Evolutionary conservation across 441 rosid genomes (phyloP), one percentile per base, ranked within the genome.

Genomic region (Bocquillonia castaneifolia): DNA sequence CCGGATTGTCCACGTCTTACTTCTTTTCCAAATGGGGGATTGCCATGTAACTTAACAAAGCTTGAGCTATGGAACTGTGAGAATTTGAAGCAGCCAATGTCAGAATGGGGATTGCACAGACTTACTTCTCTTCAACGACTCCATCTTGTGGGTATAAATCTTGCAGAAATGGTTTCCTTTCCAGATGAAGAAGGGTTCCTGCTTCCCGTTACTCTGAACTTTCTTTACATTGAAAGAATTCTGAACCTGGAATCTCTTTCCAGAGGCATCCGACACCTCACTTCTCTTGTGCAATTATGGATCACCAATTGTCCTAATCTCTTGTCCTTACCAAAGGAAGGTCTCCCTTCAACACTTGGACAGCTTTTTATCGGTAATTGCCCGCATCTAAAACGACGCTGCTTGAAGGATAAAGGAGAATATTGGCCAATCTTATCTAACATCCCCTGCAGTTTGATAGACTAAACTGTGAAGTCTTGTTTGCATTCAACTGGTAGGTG

Each of bases 1-100:
- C 7, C 47, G 31, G 59, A 61, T 32, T 82, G 85, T 42, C 66
- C 63, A 6, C 17, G 57, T 57, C 54, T 79, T 23, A n/a, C 22
- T 40, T 77, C 74, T 18, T 71, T 75, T 53, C 79, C 77, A 9
- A 53, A 14, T 62, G 76, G 60, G 12, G 82, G 80, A 9, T 73
- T 77, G 52, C 72, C 77, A 7, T 44, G 71, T 17, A 75, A 62
- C 28, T n/a, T n/a, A n/a, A 36, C 77, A 0, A 6, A 39, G 44
- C 44, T 39, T 39, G 44, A 39, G 44, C 7, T 39, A 39, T 39
- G 44, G 2, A n/a, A n/a, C n/a, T n/a, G n/a, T n/a, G n/a, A n/a
- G n/a, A n/a, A n/a, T n/a, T n/a, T n/a, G n/a, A n/a, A n/a, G n/a
- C n/a, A n/a, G n/a, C n/a, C n/a, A n/a, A n/a, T n/a, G n/a, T n/a